Conservation (phyloP, 768 basidiomycete species). For the Auriscalpium vulgare region DNA sequence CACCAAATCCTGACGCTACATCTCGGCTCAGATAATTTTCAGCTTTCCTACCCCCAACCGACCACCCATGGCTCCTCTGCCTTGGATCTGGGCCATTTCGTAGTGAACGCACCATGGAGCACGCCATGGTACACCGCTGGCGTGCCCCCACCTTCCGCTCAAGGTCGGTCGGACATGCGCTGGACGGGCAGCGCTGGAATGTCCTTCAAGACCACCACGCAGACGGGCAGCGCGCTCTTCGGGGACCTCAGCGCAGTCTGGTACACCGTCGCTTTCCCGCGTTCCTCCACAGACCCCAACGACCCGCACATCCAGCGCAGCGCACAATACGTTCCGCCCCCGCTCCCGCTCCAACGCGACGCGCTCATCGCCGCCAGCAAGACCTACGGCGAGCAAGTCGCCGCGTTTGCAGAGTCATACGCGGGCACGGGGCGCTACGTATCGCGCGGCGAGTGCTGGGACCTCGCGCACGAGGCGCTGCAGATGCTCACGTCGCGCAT, state of each 20-base stretch:
- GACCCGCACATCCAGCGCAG: conserved; percentile 25
- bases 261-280: conserved; percentile 33
- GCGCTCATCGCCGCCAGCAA: conserved; percentile 35
- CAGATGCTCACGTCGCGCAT: conserved; percentile 33
- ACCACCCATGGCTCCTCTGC: conserved; percentile 28
- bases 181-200: conserved; percentile 24
- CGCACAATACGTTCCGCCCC: conserved; percentile 33
- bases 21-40: conserved; percentile 14
- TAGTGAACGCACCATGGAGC: conserved; percentile 33
- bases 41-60: conserved; percentile 28
- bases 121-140: conserved; percentile 32
- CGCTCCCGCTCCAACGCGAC: conserved; percentile 26
- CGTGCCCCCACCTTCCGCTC: conserved; percentile 27
- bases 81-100: conserved; percentile 36
- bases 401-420: conserved; percentile 39
- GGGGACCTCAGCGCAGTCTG: conserved; percentile 43
- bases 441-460: conserved; percentile 52
- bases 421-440: conserved; percentile 34
- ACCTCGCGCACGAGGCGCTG: conserved; percentile 44
- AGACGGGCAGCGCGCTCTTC: conserved; percentile 34
- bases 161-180: conserved; percentile 17
- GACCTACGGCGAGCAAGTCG: conserved; percentile 42
- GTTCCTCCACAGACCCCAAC: conserved; percentile 22
- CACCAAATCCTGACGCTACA: too few species aligned
- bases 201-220: conserved; percentile 23